These are phyloP conservation scores for Dentipellis fragilis DNA, from an alignment of 768 basidiomycete species.

Conservation along the genomic window DNA sequence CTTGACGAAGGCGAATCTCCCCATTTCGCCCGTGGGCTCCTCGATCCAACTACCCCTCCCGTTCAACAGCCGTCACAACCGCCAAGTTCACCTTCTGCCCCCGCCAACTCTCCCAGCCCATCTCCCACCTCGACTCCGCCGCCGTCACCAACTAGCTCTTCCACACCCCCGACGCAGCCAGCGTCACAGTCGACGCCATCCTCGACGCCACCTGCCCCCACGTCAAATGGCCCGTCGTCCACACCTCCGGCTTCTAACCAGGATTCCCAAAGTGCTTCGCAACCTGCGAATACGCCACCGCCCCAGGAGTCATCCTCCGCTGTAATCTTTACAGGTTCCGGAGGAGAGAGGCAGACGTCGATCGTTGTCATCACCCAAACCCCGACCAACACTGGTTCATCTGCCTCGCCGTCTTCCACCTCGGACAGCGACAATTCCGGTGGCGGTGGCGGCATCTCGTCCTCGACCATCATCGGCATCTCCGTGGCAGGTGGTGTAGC, in stretches of 20 bases:
- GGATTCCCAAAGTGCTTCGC: not conserved
- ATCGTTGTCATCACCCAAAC: slow-evolving; percentile 7
- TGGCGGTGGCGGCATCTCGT: slow-evolving; percentile 33
- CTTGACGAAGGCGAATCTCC: slow-evolving; percentile 5
- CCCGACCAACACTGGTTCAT: not conserved
- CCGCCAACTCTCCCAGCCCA: slow-evolving; percentile 2
- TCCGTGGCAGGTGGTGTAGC: slow-evolving; percentile 77
- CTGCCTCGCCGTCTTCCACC: slow-evolving; percentile 15
- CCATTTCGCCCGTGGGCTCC: slow-evolving; percentile 13
- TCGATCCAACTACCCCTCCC: not conserved
- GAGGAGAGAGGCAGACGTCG: slow-evolving; percentile 22
- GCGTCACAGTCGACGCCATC: slow-evolving; percentile 1
- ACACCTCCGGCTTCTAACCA: not conserved
- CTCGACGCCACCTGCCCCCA: slow-evolving; percentile 2
- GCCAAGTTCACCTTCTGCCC: not conserved
- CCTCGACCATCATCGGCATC: slow-evolving; percentile 69
- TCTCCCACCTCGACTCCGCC: slow-evolving; percentile 8
- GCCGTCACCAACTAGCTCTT: not conserved
- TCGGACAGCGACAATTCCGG: slow-evolving; percentile 14
- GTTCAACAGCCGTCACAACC: not conserved
- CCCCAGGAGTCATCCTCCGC: slow-evolving; percentile 2
- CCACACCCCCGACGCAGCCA: not conserved
- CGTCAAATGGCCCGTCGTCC: not conserved
- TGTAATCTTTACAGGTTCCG: slow-evolving; percentile 19
- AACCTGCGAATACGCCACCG: not conserved